phyloP scores from a whole-genome alignment of 78 protist species.

The Thecamonas trahens region DNA sequence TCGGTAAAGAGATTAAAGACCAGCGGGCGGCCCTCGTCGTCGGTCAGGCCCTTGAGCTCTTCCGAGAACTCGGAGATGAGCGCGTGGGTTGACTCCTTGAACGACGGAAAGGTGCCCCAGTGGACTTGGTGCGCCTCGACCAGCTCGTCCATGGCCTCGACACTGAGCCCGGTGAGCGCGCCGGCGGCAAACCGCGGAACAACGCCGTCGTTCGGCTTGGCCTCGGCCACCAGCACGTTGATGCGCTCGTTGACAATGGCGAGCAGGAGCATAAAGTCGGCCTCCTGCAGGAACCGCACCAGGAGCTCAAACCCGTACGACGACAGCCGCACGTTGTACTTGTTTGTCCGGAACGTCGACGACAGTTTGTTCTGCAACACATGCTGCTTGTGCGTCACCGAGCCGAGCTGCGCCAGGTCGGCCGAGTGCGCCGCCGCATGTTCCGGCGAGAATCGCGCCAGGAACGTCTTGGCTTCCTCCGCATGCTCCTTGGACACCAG shows the following conservation, averaged over 20 bases:
- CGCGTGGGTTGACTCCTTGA: too few species aligned
- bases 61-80: not conserved
- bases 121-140: too few species aligned
- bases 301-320: slow-evolving; percentile 46
- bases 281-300: slow-evolving; percentile 52
- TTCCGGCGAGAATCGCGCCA: not conserved
- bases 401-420: slow-evolving; percentile 28
- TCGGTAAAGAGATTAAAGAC: too few species aligned
- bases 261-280: slow-evolving; percentile 17
- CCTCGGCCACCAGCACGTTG: too few species aligned
- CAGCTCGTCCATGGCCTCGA: too few species aligned
- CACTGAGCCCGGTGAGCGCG: too few species aligned
- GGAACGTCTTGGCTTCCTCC: slow-evolving; percentile 14
- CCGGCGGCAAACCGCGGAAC: too few species aligned
- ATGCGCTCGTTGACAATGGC: slow-evolving; percentile 47
- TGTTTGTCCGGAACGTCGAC: not conserved
- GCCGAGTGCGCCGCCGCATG: not conserved
- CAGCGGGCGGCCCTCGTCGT: not conserved
- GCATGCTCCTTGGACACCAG: slow-evolving; percentile 29
- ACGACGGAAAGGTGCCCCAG: too few species aligned
- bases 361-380: slow-evolving; percentile 40
- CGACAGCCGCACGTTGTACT: slow-evolving; percentile 21
- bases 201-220: too few species aligned
- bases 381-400: slow-evolving; percentile 28
- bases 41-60: not conserved